phyloP scores from a whole-genome alignment of 305 asterid species.

The Rubia balearica region DNA sequence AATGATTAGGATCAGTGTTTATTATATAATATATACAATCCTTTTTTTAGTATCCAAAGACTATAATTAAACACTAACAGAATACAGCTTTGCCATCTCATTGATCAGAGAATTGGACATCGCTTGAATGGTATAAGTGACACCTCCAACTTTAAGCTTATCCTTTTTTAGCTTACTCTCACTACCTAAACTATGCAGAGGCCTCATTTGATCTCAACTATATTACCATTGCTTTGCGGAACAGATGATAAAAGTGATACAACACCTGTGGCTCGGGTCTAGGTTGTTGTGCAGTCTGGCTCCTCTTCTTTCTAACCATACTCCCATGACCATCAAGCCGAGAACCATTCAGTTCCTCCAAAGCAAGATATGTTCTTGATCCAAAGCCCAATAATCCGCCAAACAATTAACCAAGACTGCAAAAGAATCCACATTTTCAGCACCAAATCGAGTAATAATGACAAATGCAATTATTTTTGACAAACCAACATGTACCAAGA shows the following conservation, averaged over 20 bases:
- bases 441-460: not conserved
- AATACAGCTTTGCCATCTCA: not conserved
- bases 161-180: conserved; percentile 69
- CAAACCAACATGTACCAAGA: not conserved
- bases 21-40: no score
- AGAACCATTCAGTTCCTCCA: conserved; percentile 59
- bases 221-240: conserved; percentile 38
- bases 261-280: conserved; percentile 50
- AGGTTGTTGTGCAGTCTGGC: conserved; percentile 66
- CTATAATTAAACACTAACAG: not conserved
- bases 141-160: conserved; percentile 91
- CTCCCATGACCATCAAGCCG: conserved; percentile 39
- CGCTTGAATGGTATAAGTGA: conserved; percentile 69
- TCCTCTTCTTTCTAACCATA: conserved; percentile 63
- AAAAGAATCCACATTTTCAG: not conserved
- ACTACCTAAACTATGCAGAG: conserved; percentile 40
- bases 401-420: conserved; percentile 1
- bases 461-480: not conserved
- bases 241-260: conserved; percentile 42
- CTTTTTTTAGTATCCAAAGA: not conserved
- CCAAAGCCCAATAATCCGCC: not conserved
- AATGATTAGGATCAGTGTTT: no score
- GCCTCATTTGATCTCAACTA: conserved; percentile 17
- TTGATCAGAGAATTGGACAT: conserved; percentile 39
- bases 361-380: conserved; percentile 10